These are phyloP conservation scores for Rosa multiflora DNA, from an alignment of 306 rosid species.

Conservation along the genomic window DNA sequence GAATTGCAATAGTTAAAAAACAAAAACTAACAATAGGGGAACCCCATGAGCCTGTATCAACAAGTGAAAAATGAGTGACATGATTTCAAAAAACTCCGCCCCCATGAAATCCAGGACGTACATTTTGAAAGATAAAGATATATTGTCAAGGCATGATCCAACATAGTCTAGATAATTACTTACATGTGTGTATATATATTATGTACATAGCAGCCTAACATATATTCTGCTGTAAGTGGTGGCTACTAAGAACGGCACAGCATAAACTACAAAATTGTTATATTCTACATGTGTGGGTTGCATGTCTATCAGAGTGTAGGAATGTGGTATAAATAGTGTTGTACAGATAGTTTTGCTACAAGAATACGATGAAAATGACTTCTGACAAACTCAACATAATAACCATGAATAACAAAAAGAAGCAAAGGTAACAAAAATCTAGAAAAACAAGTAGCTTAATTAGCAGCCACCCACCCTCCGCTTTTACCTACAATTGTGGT, in stretches of 20 bases:
- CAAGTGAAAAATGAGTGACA: background rate
- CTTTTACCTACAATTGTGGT: background rate
- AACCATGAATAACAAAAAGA: background rate
- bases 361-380: background rate
- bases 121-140: background rate
- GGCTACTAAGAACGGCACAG: background rate
- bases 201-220: background rate
- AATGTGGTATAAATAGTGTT: background rate
- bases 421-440: background rate
- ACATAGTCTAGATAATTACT: background rate
- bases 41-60: background rate
- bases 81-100: background rate
- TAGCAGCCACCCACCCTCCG: background rate
- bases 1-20: background rate
- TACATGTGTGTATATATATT: background rate
- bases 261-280: background rate
- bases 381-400: too few relatives aligned
- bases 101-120: background rate
- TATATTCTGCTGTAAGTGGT: background rate
- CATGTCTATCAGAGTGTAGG: background rate
- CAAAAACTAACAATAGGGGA: background rate
- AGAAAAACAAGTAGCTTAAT: background rate
- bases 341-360: background rate
- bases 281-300: background rate
- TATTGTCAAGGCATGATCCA: background rate